phyloP scores from a whole-genome alignment of 2,329 filamentous ascomycete species.

The Macrophomina phaseolina region DNA sequence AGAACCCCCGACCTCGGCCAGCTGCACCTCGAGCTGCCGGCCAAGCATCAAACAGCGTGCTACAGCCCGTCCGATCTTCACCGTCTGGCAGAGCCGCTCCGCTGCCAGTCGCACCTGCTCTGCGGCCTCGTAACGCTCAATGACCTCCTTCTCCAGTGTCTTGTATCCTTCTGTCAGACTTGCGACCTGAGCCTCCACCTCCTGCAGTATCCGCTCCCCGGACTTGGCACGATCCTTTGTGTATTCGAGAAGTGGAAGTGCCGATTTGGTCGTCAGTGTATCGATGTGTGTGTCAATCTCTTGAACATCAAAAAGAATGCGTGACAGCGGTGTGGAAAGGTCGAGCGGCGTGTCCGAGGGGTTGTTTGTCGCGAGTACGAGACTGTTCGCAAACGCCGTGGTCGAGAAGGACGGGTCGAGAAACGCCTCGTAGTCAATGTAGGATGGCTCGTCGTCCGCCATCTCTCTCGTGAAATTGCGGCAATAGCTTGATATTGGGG shows the following conservation, averaged over 20 bases:
- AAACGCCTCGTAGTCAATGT: conserved; percentile 96
- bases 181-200: conserved; percentile 80
- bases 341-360: conserved; percentile 87
- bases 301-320: conserved; percentile 94
- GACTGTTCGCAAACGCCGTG: conserved; percentile 81
- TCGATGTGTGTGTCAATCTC: conserved; percentile 98
- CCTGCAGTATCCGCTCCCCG: conserved; percentile 72
- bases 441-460: conserved; percentile 63
- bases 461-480: not conserved
- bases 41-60: conserved; percentile 80
- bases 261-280: conserved; percentile 80
- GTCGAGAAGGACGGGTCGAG: conserved; percentile 83
- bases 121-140: conserved; percentile 82
- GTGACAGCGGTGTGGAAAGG: conserved; percentile 89
- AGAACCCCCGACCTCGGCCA: conserved; percentile 68
- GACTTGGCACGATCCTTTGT: conserved; percentile 76
- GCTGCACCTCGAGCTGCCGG: conserved; percentile 84
- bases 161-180: conserved; percentile 84
- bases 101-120: conserved; percentile 81
- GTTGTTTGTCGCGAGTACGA: conserved; percentile 91
- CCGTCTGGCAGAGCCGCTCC: conserved; percentile 78
- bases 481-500: not conserved
- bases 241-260: conserved; percentile 79
- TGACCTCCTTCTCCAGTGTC: conserved; percentile 83
- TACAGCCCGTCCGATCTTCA: conserved; percentile 77